Percentiles rank a stretch among this genome's conserved stretches.
phyloP scores from a whole-genome alignment of 768 basidiomycete genomes.

The Panaeolus cyanescens region DNA sequence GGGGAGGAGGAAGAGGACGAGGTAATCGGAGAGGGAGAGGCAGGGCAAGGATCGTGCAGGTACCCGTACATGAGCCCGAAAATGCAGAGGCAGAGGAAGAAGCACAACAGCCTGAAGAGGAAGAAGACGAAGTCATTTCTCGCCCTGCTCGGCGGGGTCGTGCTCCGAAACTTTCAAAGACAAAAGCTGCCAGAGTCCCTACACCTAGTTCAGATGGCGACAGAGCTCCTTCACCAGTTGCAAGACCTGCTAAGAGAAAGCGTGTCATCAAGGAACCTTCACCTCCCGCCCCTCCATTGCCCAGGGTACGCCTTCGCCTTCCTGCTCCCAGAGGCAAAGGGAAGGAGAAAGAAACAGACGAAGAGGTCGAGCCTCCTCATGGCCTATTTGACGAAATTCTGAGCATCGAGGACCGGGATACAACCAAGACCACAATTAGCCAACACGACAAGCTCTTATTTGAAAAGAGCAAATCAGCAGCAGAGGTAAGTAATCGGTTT shows the following conservation, averaged over 20 bases:
- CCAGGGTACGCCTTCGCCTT: slow-evolving; percentile 55
- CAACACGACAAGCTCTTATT: slow-evolving; percentile 68
- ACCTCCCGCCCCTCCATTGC: slow-evolving; percentile 36
- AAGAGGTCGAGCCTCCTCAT: slow-evolving; percentile 51
- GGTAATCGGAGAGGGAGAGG: slow-evolving; percentile 2
- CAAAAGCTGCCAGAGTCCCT: neutral
- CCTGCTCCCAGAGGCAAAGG: slow-evolving; percentile 63
- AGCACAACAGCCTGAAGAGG: slow-evolving; percentile 19
- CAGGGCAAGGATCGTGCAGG: slow-evolving; percentile 9
- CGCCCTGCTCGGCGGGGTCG: slow-evolving; percentile 18
- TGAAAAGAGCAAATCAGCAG: slow-evolving; percentile 67
- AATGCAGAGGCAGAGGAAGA: slow-evolving; percentile 24
- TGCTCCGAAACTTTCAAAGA: neutral
- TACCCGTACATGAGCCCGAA: neutral
- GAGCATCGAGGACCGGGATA: slow-evolving; percentile 67
- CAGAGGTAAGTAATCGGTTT: slow-evolving; percentile 67
- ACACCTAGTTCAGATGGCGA: neutral
- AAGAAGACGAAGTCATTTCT: slow-evolving; percentile 3
- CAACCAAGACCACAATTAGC: slow-evolving; percentile 63
- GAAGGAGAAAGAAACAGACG: slow-evolving; percentile 54
- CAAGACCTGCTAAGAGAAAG: slow-evolving; percentile 42
- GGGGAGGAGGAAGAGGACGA: slow-evolving; percentile 19
- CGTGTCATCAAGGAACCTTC: slow-evolving; percentile 39
- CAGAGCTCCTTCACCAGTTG: neutral
- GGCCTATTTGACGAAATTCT: slow-evolving; percentile 89